Conservation (phyloP, 208 protist genomes). For the Leishmania martiniquensis region DNA sequence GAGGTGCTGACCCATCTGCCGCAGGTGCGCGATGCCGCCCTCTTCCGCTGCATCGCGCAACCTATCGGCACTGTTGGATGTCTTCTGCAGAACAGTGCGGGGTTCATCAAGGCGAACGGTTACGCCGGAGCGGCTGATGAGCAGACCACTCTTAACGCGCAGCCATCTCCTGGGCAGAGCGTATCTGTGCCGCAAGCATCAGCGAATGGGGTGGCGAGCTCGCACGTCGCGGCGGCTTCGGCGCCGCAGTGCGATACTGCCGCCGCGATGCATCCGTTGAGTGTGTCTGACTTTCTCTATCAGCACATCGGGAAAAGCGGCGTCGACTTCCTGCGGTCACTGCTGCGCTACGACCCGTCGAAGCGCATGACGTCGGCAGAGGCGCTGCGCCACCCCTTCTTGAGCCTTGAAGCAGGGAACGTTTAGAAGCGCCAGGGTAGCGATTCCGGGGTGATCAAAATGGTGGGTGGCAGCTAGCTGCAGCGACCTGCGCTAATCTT, state of each 20-base stretch:
- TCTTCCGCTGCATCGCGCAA: conserved; percentile 22
- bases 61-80: not conserved
- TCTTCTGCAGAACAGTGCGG: conserved; percentile 14
- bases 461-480: not conserved
- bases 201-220: not conserved
- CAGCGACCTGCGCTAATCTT: not conserved
- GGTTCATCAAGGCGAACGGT: conserved; percentile 1
- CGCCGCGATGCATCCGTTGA: not conserved
- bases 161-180: not conserved
- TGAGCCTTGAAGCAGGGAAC: not conserved
- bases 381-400: conserved; percentile 56
- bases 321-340: conserved; percentile 43
- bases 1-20: conserved; percentile 90
- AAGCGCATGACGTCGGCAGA: conserved; percentile 52
- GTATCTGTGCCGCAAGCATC: not conserved
- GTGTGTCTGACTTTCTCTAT: conserved; percentile 13
- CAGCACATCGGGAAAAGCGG: conserved; percentile 41
- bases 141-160: not conserved
- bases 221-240: not conserved
- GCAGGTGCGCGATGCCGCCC: conserved; percentile 19
- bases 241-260: not conserved
- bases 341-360: conserved; percentile 57
- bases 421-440: not conserved
- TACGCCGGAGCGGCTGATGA: not conserved
- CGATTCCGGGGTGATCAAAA: not conserved